These are phyloP conservation scores for Ophiorrhiza pumila DNA, from an alignment of 257 asterid genomes.

Conservation along the genomic window DNA sequence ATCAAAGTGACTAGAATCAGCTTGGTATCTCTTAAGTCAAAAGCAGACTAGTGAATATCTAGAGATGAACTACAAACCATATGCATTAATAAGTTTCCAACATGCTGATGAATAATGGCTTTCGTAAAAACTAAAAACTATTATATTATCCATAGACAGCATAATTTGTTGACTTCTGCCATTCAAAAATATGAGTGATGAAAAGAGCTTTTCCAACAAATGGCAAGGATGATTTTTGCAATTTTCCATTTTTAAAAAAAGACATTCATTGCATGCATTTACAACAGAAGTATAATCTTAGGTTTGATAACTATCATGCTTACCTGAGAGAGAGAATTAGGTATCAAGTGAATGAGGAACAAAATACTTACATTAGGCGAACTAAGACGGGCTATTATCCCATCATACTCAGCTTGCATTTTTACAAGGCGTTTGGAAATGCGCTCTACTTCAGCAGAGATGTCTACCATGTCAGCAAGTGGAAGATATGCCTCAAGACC, in stretches of 20 bases:
- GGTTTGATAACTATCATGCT: neutral
- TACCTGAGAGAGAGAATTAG: neutral
- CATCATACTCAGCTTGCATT: conserved; percentile 85
- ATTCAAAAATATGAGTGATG: too few relatives aligned
- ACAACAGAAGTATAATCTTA: neutral
- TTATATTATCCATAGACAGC: neutral
- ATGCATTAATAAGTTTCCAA: neutral
- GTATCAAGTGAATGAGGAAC: neutral
- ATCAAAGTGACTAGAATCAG: neutral
- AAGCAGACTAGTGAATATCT: too few relatives aligned
- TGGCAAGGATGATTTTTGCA: too few relatives aligned
- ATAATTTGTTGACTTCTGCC: neutral
- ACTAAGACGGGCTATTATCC: conserved; percentile 61
- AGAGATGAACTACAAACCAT: neutral
- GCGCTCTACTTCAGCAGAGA: conserved; percentile 83
- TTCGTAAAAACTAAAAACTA: neutral
- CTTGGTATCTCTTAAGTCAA: neutral
- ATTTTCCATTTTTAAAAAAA: too few relatives aligned
- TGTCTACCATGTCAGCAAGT: conserved; percentile 92
- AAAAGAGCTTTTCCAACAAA: too few relatives aligned
- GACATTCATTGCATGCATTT: neutral
- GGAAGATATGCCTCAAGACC: conserved; percentile 98
- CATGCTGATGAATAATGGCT: neutral
- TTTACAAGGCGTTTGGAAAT: conserved; percentile 73
- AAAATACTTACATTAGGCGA: conserved; percentile 66